A percentile compares a stretch with the other conserved stretches of the same genome.
These are phyloP conservation scores for Colletotrichum lupini DNA, from an alignment of 2,329 filamentous ascomycete species.

Conservation along the genomic window DNA sequence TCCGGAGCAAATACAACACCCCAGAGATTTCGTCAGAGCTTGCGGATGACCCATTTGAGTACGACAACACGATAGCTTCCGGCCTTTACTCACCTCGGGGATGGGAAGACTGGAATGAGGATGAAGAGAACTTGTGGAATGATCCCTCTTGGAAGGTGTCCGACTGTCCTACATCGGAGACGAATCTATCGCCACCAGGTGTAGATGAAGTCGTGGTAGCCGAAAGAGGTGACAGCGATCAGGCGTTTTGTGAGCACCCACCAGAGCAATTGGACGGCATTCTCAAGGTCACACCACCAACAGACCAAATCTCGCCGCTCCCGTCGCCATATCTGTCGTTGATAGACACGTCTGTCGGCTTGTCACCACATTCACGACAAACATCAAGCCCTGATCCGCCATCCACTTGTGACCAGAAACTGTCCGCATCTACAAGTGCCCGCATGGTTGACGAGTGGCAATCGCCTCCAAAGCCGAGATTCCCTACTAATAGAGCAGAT, in stretches of 20 bases:
- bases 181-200: background rate
- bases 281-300: background rate
- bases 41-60: too few species aligned
- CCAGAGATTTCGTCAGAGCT: too few species aligned
- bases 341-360: background rate
- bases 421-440: too few species aligned
- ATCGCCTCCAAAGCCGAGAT: too few species aligned
- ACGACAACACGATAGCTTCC: background rate
- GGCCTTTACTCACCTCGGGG: background rate
- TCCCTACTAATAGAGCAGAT: too few species aligned
- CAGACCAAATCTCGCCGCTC: slow-evolving; percentile 2
- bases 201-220: background rate
- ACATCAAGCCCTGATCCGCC: background rate
- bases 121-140: background rate
- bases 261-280: background rate
- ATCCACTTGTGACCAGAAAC: too few species aligned
- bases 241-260: background rate
- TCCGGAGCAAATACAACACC: too few species aligned
- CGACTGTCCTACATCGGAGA: background rate
- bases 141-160: background rate
- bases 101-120: background rate
- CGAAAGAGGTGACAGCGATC: slow-evolving; percentile 3
- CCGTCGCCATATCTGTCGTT: background rate
- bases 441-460: too few species aligned
- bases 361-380: background rate